Evolutionary conservation across 2,329 filamentous ascomycete species (phyloP), one percentile per base, ranked within the genome.

Genomic region (Calonectria hongkongensis): DNA sequence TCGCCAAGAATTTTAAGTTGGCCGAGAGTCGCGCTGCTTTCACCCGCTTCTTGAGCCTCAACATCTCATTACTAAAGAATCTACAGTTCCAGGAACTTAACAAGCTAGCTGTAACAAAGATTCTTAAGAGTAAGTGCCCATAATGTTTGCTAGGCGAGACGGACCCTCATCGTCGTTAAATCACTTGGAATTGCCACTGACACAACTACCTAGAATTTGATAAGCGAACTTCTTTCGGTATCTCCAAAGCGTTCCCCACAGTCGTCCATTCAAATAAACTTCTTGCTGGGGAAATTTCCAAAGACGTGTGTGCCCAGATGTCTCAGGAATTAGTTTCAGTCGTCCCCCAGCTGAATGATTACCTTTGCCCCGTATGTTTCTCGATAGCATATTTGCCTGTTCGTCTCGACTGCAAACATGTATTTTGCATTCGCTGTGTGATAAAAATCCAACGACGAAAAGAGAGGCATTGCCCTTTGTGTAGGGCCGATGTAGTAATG

Each of bases 21-120:
- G 86, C 89, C 28, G 89, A 92, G 66, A 95, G 94, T 76, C 86
- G 87, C 27, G 81, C 86, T 10, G 93, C 94, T 1, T 90, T 95
- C 63, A 85, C 89, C 66, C 89, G 88, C 28, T 98, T 97, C 79
- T 84, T 96, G 73, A 86, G 88, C 60, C 88, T 97, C 78, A 98
- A 98, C 81, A 86, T 90, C 28, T 89, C 91, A 66, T 88, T 98
- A n/a, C 87, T 97, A n/a, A 92, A 92, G 73, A 93, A 94, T 65
- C 88, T 98, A 75, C 92, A 93, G 72, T 98, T 97, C 78, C 94
- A 96, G 79, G 95, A 97, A 81, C 92, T 97, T 75, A 97, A 98
- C 79, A 90, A 91, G 75, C 89, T 89, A 36, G 95, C 95, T 1
- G 91, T 97, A 79, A 87, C 87, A 41, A 98, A 98, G 83, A 98